Conservation (phyloP, 371 early-diverging fungal species). For the Blakeslea trispora region DNA sequence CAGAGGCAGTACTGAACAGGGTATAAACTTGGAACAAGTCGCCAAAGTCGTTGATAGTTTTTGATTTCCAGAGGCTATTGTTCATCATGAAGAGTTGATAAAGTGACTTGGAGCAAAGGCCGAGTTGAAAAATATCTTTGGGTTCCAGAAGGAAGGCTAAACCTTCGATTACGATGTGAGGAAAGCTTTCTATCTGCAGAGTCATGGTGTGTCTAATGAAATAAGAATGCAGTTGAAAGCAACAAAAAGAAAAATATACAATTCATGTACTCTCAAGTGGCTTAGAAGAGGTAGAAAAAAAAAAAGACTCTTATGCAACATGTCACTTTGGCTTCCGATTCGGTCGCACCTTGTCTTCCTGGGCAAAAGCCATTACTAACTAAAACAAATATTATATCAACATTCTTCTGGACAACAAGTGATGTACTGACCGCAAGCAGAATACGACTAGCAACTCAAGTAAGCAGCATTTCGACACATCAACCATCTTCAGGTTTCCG, state of each 20-base stretch:
- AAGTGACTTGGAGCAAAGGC: conserved; percentile 24
- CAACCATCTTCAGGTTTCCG: too few relatives aligned
- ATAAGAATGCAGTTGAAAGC: not conserved
- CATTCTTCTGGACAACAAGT: too few relatives aligned
- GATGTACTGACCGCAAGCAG: too few relatives aligned
- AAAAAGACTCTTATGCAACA: too few relatives aligned
- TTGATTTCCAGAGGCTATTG: conserved; percentile 31
- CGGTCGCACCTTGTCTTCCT: not conserved
- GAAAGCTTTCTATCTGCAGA: conserved; percentile 40
- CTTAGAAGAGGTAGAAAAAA: conserved; percentile 3
- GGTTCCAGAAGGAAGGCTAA: conserved; percentile 34
- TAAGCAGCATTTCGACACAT: too few relatives aligned
- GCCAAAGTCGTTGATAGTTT: conserved; percentile 53
- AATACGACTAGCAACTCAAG: too few relatives aligned
- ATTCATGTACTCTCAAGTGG: not conserved
- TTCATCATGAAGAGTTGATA: conserved; percentile 21
- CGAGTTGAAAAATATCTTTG: conserved; percentile 27
- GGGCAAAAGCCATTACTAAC: too few relatives aligned
- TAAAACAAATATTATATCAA: too few relatives aligned
- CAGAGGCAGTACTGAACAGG: conserved; percentile 45
- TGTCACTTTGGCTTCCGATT: not conserved
- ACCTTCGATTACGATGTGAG: conserved; percentile 22
- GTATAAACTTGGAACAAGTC: conserved; percentile 51
- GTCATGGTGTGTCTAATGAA: conserved; percentile 13
- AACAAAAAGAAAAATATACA: not conserved